Conservation (phyloP, 2,329 filamentous ascomycete species). For the Scedosporium boydii region DNA sequence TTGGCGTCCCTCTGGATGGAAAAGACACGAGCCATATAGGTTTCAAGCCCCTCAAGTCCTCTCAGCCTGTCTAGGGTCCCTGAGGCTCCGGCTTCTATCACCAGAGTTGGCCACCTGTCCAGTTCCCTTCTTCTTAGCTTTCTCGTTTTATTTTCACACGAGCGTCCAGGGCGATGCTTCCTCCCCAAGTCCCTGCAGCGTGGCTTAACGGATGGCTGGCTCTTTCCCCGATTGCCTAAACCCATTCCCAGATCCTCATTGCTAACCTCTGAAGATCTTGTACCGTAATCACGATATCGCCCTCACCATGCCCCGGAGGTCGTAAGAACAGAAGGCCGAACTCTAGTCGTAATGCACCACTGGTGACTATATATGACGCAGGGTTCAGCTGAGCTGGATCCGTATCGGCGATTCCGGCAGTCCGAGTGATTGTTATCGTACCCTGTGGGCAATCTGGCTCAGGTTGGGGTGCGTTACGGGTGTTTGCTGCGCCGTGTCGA, state of each 20-base stretch:
- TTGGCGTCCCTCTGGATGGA: too few species aligned
- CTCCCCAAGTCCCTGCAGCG: too few species aligned
- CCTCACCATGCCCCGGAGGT: background rate
- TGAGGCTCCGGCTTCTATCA: slow-evolving; percentile 10
- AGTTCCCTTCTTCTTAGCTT: background rate
- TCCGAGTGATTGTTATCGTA: background rate
- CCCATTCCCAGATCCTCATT: too few species aligned
- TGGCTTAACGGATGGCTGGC: too few species aligned
- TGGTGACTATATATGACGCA: background rate
- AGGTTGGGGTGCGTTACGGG: background rate
- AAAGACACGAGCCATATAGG: background rate
- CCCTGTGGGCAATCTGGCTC: background rate
- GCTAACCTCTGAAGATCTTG: too few species aligned
- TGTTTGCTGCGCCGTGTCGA: background rate
- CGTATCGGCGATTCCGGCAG: too few species aligned
- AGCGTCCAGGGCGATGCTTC: too few species aligned
- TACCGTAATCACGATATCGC: background rate
- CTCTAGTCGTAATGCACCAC: background rate
- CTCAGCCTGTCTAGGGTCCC: slow-evolving; percentile 6
- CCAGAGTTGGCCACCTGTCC: slow-evolving; percentile 9
- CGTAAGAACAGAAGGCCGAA: slow-evolving; percentile 2
- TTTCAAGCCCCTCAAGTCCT: slow-evolving; percentile 10
- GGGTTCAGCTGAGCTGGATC: background rate
- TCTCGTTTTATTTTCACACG: background rate
- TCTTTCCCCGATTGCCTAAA: too few species aligned